These are phyloP conservation scores for Boletus coccyginus DNA, from an alignment of 768 basidiomycete species.

Conservation along the genomic window DNA sequence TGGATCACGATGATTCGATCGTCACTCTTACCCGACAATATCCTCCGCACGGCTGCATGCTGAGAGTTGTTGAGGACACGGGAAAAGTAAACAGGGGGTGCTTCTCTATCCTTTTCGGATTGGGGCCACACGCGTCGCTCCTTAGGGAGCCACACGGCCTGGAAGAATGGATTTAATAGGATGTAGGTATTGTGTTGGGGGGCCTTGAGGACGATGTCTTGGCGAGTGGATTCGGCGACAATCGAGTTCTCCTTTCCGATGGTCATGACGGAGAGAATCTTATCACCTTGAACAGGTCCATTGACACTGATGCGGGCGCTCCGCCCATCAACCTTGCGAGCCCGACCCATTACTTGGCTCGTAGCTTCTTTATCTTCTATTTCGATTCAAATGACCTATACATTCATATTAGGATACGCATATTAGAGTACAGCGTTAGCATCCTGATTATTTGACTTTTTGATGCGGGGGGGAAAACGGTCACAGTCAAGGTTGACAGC, in stretches of 20 bases:
- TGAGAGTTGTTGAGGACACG: constrained; percentile 29
- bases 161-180: constrained; percentile 25
- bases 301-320: constrained; percentile 31
- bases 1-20: constrained; percentile 29
- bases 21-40: background rate
- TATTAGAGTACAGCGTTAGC: constrained; percentile 2
- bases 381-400: constrained; percentile 22
- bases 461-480: constrained; percentile 47
- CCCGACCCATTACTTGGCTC: constrained; percentile 17
- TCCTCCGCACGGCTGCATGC: constrained; percentile 17
- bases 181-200: constrained; percentile 20
- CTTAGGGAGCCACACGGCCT: constrained; percentile 26
- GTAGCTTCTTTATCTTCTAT: constrained; percentile 1
- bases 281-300: constrained; percentile 13
- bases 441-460: constrained; percentile 38
- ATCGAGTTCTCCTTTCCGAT: constrained; percentile 52
- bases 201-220: constrained; percentile 18
- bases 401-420: background rate
- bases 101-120: background rate
- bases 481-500: constrained; percentile 34
- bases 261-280: constrained; percentile 40
- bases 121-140: constrained; percentile 16
- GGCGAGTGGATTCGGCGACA: constrained; percentile 42
- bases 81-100: background rate
- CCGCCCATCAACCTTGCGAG: constrained; percentile 36